Base-by-base conservation (phyloP, 345 rosid species). In the Noccaea caerulescens region DNA sequence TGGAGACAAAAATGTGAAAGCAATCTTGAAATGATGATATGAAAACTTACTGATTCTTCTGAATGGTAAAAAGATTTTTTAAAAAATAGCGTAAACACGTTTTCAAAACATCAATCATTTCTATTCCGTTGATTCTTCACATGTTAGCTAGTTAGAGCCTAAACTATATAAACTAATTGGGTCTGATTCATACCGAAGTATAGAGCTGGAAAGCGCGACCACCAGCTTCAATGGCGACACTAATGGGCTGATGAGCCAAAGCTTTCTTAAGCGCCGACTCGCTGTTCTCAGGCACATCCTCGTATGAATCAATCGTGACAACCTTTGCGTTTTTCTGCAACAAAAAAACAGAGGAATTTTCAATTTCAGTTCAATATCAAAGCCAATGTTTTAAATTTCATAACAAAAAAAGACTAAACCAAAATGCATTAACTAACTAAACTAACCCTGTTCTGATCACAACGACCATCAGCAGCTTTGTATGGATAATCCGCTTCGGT, bases 131-230 rank as follows among this genome's bases (percentile, higher is more conserved):
- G 7, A 12, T 42, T 42, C 2, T 4, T 11, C 13, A 10, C 7
- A 39, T 42, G 16, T 12, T 43, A 43, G 5, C 46, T 6, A 44
- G 49, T 44, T 13, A n/a, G 18, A 50, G 3, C n/a, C n/a, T 50
- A 49, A 52, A 27, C 10, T 3, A 30, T 30, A 30, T 32, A 30
- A 25, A n/a, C 30, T 14, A 16, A 10, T 16, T 55, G 0, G 3
- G 41, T 25, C 1, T 23, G 32, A 1, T 42, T 30, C 58, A 25
- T 60, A 69, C 70, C 73, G 96, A 87, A 0, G 61, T n/a, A 53
- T 94, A 94, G 6, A 91, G 76, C 77, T 91, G 96, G 77, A 91
- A 94, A 1, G 65, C 89, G 47, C 93, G 80, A 76, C 97, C 95
- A 68, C 90, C 87, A 4, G 83, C 96, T 80, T 94, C 97, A 58